phyloP scores from a whole-genome alignment of 2,329 filamentous ascomycete species.

The Cercospora berteroae region DNA sequence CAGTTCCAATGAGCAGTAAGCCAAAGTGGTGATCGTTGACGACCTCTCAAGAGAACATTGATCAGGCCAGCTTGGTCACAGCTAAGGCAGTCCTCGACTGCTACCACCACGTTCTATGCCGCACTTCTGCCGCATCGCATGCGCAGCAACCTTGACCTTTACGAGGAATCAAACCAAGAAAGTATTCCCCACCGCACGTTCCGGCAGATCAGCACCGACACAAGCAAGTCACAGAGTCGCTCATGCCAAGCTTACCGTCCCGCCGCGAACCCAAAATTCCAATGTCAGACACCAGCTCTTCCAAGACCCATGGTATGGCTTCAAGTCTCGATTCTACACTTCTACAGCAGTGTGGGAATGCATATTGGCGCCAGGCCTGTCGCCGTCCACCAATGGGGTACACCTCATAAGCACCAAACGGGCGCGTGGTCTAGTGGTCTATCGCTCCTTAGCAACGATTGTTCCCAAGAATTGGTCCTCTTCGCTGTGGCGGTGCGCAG shows the following conservation, averaged over 20 bases:
- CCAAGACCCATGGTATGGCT: background rate
- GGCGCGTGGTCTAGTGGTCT: background rate
- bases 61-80: background rate
- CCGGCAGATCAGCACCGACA: background rate
- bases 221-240: background rate
- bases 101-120: too few species aligned
- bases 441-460: too few species aligned
- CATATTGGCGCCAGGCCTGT: background rate
- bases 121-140: too few species aligned
- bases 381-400: background rate
- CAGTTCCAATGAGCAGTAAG: conserved; percentile 58
- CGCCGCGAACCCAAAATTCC: background rate
- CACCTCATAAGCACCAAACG: background rate
- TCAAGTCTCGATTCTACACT: too few species aligned
- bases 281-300: background rate
- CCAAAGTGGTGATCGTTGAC: conserved; percentile 40
- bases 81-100: too few species aligned
- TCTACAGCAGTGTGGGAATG: background rate
- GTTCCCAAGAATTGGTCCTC: too few species aligned
- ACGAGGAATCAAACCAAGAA: too few species aligned
- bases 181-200: too few species aligned
- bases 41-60: background rate
- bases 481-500: too few species aligned
- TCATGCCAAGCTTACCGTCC: background rate
- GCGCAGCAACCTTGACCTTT: too few species aligned